Evolutionary conservation across 2,329 filamentous ascomycete species (phyloP).

Genomic region (Aureobasidium sp.): DNA sequence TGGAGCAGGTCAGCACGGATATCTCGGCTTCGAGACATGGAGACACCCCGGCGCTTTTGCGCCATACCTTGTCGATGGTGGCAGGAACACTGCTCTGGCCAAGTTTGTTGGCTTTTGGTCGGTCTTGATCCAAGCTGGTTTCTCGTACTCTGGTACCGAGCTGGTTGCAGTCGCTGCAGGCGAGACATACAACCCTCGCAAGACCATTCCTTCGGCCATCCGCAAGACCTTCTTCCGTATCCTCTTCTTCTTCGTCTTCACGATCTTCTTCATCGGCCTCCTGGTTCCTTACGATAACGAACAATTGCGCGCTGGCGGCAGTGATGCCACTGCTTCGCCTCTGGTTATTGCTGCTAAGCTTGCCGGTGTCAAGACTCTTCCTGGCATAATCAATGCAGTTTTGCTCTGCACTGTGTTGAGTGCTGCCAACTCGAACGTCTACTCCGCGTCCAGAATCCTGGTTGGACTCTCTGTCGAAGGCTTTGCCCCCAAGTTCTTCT

Average conservation of each 20-base stretch:
- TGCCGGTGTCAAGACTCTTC: constrained; percentile 52
- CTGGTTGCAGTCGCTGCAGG: constrained; percentile 46
- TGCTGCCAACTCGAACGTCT: constrained; percentile 33
- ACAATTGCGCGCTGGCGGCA: constrained; percentile 27
- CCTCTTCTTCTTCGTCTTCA: constrained; percentile 30
- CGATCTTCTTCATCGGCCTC: constrained; percentile 29
- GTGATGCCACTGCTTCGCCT: constrained; percentile 44
- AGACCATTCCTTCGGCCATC: constrained; percentile 32
- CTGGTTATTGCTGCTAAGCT: constrained; percentile 59
- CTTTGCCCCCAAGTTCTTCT: constrained; percentile 37
- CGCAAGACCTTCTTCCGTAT: constrained; percentile 31
- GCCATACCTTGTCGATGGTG: constrained; percentile 23
- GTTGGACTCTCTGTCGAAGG: constrained; percentile 52
- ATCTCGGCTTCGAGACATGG: constrained; percentile 52
- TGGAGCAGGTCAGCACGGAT: constrained; percentile 43
- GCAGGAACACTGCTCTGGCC: constrained; percentile 20
- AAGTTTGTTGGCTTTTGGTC: constrained; percentile 43
- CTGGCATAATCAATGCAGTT: constrained; percentile 59
- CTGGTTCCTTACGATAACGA: constrained; percentile 29
- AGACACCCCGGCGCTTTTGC: constrained; percentile 35
- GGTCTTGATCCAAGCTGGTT: constrained; percentile 50
- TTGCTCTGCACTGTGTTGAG: constrained; percentile 58
- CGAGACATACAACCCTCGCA: constrained; percentile 40
- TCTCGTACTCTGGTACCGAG: constrained; percentile 50
- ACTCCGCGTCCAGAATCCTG: constrained; percentile 61